phyloP scores from a whole-genome alignment of 2,329 filamentous ascomycete species.

The Colletotrichum sp. region DNA sequence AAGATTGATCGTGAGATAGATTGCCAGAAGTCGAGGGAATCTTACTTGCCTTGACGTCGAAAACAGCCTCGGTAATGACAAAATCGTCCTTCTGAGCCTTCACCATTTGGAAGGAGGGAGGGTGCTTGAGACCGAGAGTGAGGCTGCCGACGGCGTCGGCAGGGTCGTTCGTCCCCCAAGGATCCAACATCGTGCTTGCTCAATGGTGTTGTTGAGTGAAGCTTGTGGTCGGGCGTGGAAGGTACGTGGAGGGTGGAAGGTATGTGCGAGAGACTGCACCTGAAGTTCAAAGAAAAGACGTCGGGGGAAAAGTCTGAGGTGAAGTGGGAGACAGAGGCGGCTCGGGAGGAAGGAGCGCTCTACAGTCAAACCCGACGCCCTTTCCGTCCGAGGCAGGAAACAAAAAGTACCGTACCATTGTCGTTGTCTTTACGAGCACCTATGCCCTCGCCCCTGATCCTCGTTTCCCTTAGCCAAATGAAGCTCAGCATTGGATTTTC shows the following conservation, averaged over 20 bases:
- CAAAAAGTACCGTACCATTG: background rate
- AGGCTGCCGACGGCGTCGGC: background rate
- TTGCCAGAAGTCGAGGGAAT: too few species aligned
- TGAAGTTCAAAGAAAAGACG: background rate
- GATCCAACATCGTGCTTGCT: background rate
- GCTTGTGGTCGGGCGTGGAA: background rate
- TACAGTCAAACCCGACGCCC: background rate
- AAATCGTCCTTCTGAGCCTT: background rate
- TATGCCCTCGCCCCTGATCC: accelerated
- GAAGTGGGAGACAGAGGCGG: background rate
- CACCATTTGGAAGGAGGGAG: background rate
- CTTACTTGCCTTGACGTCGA: background rate
- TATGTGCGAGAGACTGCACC: background rate
- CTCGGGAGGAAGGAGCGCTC: background rate
- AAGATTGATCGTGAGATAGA: background rate
- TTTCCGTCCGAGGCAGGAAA: background rate
- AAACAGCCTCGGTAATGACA: background rate
- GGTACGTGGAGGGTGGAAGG: background rate
- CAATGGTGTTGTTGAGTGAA: background rate
- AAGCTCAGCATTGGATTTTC: background rate
- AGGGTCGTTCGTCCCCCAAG: background rate
- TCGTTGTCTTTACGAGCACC: background rate
- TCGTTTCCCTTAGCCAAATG: background rate
- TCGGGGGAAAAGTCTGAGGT: background rate
- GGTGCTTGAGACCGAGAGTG: background rate